These are phyloP conservation scores for Cucumis melo DNA, from an alignment of 306 rosid species.

Conservation along the genomic window DNA sequence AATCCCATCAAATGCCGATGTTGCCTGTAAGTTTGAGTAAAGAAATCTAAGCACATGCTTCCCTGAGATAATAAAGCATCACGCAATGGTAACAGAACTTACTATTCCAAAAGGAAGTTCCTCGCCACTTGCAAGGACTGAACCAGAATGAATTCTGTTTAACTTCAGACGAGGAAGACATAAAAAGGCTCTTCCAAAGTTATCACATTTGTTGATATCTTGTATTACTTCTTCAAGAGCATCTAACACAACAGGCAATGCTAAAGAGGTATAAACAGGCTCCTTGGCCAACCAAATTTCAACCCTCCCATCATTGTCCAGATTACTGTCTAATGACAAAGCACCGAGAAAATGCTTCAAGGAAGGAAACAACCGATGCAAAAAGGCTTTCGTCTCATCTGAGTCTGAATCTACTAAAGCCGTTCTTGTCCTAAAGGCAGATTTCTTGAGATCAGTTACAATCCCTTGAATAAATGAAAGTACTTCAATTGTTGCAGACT, in stretches of 20 bases:
- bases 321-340: conserved; percentile 41
- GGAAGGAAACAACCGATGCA: conserved; percentile 41
- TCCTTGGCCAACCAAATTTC: conserved; percentile 51
- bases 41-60: neutral
- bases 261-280: conserved; percentile 59
- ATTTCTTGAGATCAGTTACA: conserved; percentile 33
- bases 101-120: conserved; percentile 92
- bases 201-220: conserved; percentile 39
- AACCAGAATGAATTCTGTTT: conserved; percentile 82
- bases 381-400: conserved; percentile 16
- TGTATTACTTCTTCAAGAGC: conserved; percentile 46
- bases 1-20: conserved; percentile 82
- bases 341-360: conserved; percentile 44
- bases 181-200: conserved; percentile 34
- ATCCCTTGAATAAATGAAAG: conserved; percentile 34
- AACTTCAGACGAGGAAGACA: conserved; percentile 55
- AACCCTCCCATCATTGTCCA: conserved; percentile 41
- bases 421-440: conserved; percentile 60
- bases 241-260: conserved; percentile 64
- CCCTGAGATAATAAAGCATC: conserved; percentile 4
- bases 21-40: conserved; percentile 44
- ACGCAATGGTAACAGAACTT: conserved; percentile 28
- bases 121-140: conserved; percentile 71
- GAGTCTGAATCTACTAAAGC: conserved; percentile 28
- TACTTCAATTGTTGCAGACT: conserved; percentile 38